phyloP scores from a whole-genome alignment of 805 yeast genomes.

The Suhomyces canberraensis region DNA sequence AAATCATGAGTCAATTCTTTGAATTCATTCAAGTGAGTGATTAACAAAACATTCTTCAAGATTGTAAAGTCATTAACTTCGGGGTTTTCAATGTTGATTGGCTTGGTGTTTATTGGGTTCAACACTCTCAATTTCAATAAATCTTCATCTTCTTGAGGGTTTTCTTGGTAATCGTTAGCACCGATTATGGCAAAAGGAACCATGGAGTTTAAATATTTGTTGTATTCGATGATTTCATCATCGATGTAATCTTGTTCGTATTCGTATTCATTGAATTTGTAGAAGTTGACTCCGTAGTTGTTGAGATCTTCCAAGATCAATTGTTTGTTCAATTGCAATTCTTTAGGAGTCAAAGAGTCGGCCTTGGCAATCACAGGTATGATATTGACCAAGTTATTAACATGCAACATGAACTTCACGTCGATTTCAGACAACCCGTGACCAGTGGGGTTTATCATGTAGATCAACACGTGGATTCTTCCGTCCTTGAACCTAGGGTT shows the following conservation, averaged over 20 bases:
- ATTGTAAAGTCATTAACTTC: slow-evolving; percentile 77
- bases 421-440: slow-evolving; percentile 45
- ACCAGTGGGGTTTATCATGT: slow-evolving; percentile 44
- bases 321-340: slow-evolving; percentile 63
- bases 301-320: slow-evolving; percentile 76
- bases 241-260: slow-evolving; percentile 48
- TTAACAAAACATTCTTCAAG: slow-evolving; percentile 73
- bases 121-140: slow-evolving; percentile 52
- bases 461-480: slow-evolving; percentile 62
- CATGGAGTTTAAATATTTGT: slow-evolving; percentile 59
- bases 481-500: slow-evolving; percentile 85
- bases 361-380: slow-evolving; percentile 45
- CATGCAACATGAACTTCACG: slow-evolving; percentile 39
- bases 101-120: slow-evolving; percentile 47
- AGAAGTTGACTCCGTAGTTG: slow-evolving; percentile 66
- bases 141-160: slow-evolving; percentile 33
- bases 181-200: slow-evolving; percentile 70
- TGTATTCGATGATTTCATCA: slow-evolving; percentile 63
- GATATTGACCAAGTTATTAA: slow-evolving; percentile 40
- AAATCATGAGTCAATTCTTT: slow-evolving; percentile 86
- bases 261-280: slow-evolving; percentile 65
- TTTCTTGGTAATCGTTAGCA: slow-evolving; percentile 57
- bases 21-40: slow-evolving; percentile 82
- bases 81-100: slow-evolving; percentile 64
- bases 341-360: slow-evolving; percentile 40